Conservation (phyloP, 441 rosid species). For the Pelargonium australe region DNA sequence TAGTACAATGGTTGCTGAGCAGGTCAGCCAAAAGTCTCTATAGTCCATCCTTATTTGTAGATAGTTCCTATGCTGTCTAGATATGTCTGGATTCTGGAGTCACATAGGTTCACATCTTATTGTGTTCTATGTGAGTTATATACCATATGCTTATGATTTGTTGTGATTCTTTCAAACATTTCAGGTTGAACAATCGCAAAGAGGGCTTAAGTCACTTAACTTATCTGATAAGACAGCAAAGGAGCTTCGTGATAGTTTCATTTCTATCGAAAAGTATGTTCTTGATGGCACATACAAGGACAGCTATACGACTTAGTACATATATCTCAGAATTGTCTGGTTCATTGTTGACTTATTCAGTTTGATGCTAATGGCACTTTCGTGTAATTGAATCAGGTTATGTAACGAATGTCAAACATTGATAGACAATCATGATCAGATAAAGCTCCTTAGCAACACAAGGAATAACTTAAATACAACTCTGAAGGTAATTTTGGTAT, state of each 20-base stretch:
- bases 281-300: constrained; percentile 7
- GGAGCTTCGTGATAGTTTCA: constrained; percentile 73
- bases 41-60: too few species aligned
- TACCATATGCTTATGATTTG: neutral
- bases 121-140: neutral
- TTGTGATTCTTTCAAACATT: constrained; percentile 1
- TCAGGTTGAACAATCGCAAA: constrained; percentile 89
- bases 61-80: neutral
- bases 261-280: constrained; percentile 71
- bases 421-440: constrained; percentile 96
- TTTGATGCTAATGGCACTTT: neutral
- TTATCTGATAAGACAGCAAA: constrained; percentile 66
- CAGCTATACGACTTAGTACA: constrained; percentile 2
- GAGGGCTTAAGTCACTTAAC: constrained; percentile 70
- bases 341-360: neutral
- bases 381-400: constrained; percentile 40
- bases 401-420: constrained; percentile 96
- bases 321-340: neutral
- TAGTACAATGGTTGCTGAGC: constrained; percentile 98
- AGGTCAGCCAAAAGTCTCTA: constrained; percentile 33
- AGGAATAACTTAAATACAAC: constrained; percentile 89
- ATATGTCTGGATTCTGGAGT: neutral
- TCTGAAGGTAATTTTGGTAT: constrained; percentile 51
- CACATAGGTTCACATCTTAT: neutral
- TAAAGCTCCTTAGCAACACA: constrained; percentile 91